phyloP scores from a whole-genome alignment of 2,329 filamentous ascomycete species.

The Ilyonectria mors-panacis region DNA sequence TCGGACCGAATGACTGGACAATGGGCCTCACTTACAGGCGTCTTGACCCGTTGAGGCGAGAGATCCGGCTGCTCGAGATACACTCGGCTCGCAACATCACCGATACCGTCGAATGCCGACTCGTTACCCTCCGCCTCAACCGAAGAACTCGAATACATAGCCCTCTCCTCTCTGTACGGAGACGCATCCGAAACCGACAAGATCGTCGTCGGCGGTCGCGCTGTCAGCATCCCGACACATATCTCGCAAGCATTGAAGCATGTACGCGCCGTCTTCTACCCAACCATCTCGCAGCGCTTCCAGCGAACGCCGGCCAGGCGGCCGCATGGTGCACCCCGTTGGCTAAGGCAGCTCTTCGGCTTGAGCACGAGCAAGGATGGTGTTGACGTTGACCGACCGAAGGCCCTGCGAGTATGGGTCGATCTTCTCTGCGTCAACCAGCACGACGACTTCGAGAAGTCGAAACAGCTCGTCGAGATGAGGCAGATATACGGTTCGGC shows the following conservation, averaged over 20 bases:
- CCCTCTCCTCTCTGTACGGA: conserved; percentile 50
- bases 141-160: conserved; percentile 47
- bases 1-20: not conserved
- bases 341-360: conserved; percentile 34
- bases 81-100: conserved; percentile 46
- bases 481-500: conserved; percentile 48
- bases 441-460: conserved; percentile 47
- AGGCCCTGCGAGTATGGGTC: conserved; percentile 50
- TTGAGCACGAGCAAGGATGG: conserved; percentile 21
- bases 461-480: conserved; percentile 49
- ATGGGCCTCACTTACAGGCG: conserved; percentile 33
- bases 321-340: conserved; percentile 26
- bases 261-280: conserved; percentile 53
- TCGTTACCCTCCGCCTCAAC: conserved; percentile 50
- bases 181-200: conserved; percentile 48
- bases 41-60: conserved; percentile 35
- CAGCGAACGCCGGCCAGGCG: conserved; percentile 36
- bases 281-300: conserved; percentile 40
- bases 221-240: conserved; percentile 48
- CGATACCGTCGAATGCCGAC: conserved; percentile 52
- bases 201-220: conserved; percentile 48
- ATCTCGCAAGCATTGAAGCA: conserved; percentile 51
- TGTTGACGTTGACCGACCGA: conserved; percentile 32
- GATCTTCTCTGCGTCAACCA: conserved; percentile 51
- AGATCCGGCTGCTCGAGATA: conserved; percentile 54